phyloP scores from a whole-genome alignment of 495 filamentous ascomycete genomes.

The Friedmanniomyces simplex region DNA sequence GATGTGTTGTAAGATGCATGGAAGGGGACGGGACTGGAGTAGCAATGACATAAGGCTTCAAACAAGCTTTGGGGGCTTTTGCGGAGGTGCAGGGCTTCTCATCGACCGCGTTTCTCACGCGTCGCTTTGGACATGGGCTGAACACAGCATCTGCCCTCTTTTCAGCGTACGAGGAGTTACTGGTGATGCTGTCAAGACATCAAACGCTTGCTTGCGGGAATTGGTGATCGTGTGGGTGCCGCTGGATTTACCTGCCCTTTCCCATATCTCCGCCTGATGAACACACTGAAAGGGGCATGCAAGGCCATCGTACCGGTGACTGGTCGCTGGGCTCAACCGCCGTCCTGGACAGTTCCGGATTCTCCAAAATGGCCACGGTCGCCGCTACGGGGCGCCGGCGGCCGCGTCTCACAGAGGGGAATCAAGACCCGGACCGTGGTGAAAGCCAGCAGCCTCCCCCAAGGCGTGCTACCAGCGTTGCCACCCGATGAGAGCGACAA shows the following conservation, averaged over 20 bases:
- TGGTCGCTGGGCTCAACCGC: no score
- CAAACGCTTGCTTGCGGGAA: no score
- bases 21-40: neutral
- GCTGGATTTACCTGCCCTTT: no score
- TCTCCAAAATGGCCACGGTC: no score
- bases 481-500: slow-evolving; percentile 2
- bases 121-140: neutral
- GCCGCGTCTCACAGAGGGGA: neutral
- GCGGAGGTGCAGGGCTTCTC: neutral
- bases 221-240: no score
- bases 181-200: no score
- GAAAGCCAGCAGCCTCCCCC: slow-evolving; percentile 15
- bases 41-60: neutral
- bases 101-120: neutral
- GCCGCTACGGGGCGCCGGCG: neutral
- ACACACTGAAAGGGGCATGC: neutral
- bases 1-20: no score
- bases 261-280: no score
- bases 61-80: neutral
- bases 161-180: no score
- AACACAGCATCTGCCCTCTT: no score
- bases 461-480: slow-evolving; percentile 16
- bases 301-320: neutral
- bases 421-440: slow-evolving; percentile 13
- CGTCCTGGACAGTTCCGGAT: no score